A percentile compares a stretch with the other conserved stretches of the same genome.
Conservation (phyloP, 202 grass and related monocot species). For the Eragrostis tef region DNA sequence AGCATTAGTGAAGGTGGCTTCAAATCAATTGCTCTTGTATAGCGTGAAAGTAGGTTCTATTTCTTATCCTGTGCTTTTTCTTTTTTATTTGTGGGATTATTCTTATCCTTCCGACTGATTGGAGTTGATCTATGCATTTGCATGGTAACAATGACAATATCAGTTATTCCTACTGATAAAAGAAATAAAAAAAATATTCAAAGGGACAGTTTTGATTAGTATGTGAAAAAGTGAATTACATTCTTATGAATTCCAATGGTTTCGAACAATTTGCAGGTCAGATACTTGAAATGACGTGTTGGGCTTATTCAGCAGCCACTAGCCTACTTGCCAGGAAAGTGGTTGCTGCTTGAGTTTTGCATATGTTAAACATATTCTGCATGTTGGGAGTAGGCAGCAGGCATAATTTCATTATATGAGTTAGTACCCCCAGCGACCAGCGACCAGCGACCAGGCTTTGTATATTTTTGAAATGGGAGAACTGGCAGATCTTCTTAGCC, state of each 20-base stretch:
- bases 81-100: conserved; percentile 5
- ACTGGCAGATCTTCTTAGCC: conserved; percentile 23
- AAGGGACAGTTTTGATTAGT: conserved; percentile 28
- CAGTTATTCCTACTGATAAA: conserved; percentile 2
- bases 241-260: conserved; percentile 40
- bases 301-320: conserved; percentile 4
- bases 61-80: conserved; percentile 26
- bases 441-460: not conserved
- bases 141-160: conserved; percentile 11
- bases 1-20: conserved; percentile 75
- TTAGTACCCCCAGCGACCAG: conserved; percentile 9
- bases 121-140: conserved; percentile 3
- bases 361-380: conserved; percentile 8
- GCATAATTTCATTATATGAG: conserved; percentile 31
- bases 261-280: conserved; percentile 36
- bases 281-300: conserved; percentile 24
- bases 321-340: conserved; percentile 28
- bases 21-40: conserved; percentile 61
- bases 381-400: conserved; percentile 7
- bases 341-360: conserved; percentile 6
- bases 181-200: conserved; percentile 21
- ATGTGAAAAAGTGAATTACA: conserved; percentile 8
- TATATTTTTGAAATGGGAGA: conserved; percentile 35
- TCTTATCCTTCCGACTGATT: not conserved
- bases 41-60: conserved; percentile 45